phyloP scores from a whole-genome alignment of 169 alveolate genomes.

The Cryptosporidium parvum region DNA sequence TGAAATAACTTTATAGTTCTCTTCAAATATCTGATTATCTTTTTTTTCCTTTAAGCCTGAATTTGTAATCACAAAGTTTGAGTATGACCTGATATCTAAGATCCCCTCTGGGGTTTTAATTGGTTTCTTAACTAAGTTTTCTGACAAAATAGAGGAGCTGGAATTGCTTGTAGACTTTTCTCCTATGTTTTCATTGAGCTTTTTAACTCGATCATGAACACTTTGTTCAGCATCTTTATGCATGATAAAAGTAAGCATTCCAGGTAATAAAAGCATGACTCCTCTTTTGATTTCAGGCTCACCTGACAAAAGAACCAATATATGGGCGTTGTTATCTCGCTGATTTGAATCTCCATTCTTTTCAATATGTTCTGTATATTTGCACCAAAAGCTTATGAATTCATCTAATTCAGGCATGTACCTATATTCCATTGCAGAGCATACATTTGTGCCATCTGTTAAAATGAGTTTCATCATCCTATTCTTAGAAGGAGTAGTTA shows the following conservation, averaged over 20 bases:
- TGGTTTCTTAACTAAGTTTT: background rate
- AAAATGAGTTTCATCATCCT: slow-evolving; percentile 60
- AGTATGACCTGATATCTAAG: slow-evolving; percentile 60
- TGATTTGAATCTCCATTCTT: background rate
- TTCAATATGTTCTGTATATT: background rate
- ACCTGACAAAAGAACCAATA: slow-evolving; percentile 55
- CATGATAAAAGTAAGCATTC: slow-evolving; percentile 35
- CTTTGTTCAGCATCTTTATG: background rate
- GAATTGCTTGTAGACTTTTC: background rate
- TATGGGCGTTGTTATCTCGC: background rate
- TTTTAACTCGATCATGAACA: background rate
- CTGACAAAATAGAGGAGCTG: background rate
- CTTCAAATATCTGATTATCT: background rate
- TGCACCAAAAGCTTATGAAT: slow-evolving; percentile 28
- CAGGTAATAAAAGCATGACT: slow-evolving; percentile 38
- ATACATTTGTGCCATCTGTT: slow-evolving; percentile 45
- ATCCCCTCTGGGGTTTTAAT: slow-evolving; percentile 4
- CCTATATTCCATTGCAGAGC: slow-evolving; percentile 44
- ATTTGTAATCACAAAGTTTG: slow-evolving; percentile 32
- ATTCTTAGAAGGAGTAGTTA: slow-evolving; percentile 12
- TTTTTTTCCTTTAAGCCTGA: background rate
- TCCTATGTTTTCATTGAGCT: background rate
- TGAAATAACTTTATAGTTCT: too few relatives aligned
- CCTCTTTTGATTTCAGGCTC: slow-evolving; percentile 65
- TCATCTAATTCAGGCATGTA: slow-evolving; percentile 53